Evolutionary conservation across 2,329 filamentous ascomycete genomes (phyloP).

Genomic region (Neocucurbitaria cava): DNA sequence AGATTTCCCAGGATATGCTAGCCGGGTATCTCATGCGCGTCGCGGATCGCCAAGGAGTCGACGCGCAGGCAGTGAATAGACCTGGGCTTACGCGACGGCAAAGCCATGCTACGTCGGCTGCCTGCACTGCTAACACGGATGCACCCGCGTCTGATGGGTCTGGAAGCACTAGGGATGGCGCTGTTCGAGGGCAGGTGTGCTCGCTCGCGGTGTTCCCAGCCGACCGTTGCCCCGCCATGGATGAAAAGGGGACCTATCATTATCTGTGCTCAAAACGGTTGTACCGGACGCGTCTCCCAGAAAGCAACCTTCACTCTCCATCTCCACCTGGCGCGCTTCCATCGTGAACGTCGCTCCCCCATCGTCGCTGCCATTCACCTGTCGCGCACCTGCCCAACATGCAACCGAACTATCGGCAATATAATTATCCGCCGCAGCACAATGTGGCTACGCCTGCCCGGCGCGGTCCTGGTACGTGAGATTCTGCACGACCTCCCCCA

Average conservation of each 20-base stretch:
- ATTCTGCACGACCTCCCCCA: slow-evolving; percentile 20
- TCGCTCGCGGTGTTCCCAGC: slow-evolving; percentile 18
- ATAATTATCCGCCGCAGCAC: slow-evolving; percentile 50
- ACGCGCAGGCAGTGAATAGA: slow-evolving; percentile 9
- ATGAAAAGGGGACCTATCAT: slow-evolving; percentile 33
- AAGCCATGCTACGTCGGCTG: background rate
- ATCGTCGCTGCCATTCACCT: slow-evolving; percentile 39
- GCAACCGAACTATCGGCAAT: slow-evolving; percentile 56
- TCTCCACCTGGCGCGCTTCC: slow-evolving; percentile 25
- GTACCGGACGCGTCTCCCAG: slow-evolving; percentile 35
- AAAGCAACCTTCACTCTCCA: slow-evolving; percentile 30
- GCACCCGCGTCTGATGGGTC: slow-evolving; percentile 4
- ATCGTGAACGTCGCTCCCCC: slow-evolving; percentile 32
- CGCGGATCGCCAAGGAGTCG: slow-evolving; percentile 12
- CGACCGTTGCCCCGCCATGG: slow-evolving; percentile 26
- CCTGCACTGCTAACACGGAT: background rate
- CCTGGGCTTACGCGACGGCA: background rate
- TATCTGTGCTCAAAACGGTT: slow-evolving; percentile 25
- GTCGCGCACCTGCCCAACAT: slow-evolving; percentile 42
- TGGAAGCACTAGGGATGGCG: slow-evolving; percentile 1
- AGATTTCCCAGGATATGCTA: slow-evolving; percentile 4
- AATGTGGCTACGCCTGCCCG: slow-evolving; percentile 44
- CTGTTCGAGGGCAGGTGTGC: slow-evolving; percentile 19
- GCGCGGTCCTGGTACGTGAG: slow-evolving; percentile 53
- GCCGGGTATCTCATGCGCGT: slow-evolving; percentile 15